A percentile compares a stretch with the other conserved stretches of the same genome.
These are phyloP conservation scores for Cyberlindnera maclurae DNA, from an alignment of 805 yeast species.

Conservation along the genomic window DNA sequence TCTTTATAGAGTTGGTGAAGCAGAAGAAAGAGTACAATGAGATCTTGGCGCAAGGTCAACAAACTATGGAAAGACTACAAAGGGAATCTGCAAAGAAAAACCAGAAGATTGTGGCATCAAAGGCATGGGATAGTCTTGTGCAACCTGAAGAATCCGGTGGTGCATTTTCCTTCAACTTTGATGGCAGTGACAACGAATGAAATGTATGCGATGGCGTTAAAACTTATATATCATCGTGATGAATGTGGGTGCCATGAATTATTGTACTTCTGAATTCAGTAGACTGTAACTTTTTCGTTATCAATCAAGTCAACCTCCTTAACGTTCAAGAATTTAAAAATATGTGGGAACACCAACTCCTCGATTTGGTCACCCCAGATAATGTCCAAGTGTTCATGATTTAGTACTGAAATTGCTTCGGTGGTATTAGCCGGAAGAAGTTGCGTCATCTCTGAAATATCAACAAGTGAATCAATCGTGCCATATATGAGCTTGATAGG, in stretches of 20 bases:
- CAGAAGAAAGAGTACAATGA: constrained; percentile 30
- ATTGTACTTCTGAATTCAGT: neutral
- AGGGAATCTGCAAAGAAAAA: constrained; percentile 20
- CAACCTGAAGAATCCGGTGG: constrained; percentile 1
- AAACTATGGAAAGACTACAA: constrained; percentile 29
- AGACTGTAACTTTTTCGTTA: constrained; percentile 8
- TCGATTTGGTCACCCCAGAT: constrained; percentile 77
- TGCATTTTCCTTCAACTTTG: constrained; percentile 21
- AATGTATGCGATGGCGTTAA: neutral
- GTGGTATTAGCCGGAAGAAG: constrained; percentile 54
- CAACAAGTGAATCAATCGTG: constrained; percentile 74
- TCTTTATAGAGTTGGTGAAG: constrained; percentile 46
- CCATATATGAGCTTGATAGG: constrained; percentile 83
- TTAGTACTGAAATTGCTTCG: constrained; percentile 47
- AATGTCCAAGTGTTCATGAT: constrained; percentile 87
- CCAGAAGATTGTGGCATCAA: constrained; percentile 31
- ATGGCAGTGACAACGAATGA: constrained; percentile 20
- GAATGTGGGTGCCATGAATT: neutral
- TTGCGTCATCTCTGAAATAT: constrained; percentile 63
- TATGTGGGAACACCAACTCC: constrained; percentile 35
- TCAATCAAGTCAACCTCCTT: constrained; percentile 5
- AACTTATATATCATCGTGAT: neutral
- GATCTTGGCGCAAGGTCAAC: constrained; percentile 30
- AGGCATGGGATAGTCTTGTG: constrained; percentile 45
- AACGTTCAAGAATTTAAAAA: constrained; percentile 28